Conservation (phyloP, 2,329 filamentous ascomycete species). For the Lithohypha guttulata region DNA sequence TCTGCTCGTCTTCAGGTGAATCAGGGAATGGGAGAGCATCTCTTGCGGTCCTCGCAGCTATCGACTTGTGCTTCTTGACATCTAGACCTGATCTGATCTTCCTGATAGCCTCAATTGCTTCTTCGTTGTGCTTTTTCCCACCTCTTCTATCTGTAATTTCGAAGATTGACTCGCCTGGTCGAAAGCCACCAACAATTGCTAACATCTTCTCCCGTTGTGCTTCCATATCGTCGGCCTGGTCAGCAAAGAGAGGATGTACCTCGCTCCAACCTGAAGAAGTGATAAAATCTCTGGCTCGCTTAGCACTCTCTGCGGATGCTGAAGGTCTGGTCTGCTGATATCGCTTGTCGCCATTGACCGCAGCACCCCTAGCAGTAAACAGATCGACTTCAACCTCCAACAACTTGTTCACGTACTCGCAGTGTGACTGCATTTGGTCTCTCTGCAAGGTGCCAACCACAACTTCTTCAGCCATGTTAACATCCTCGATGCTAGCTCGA, state of each 20-base stretch:
- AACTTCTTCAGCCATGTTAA: conserved; percentile 71
- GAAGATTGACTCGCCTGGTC: conserved; percentile 90
- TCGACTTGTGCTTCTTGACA: conserved; percentile 30
- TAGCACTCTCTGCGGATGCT: conserved; percentile 81
- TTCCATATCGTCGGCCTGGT: conserved; percentile 54
- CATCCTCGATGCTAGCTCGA: conserved; percentile 45
- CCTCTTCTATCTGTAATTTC: conserved; percentile 73
- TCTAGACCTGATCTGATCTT: conserved; percentile 34
- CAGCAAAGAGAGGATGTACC: conserved; percentile 70
- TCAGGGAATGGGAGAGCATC: conserved; percentile 19
- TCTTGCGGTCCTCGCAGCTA: conserved; percentile 26
- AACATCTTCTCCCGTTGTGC: conserved; percentile 75
- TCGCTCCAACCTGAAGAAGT: conserved; percentile 59
- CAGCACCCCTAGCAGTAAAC: conserved; percentile 57
- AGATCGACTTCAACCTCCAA: conserved; percentile 68
- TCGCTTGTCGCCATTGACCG: conserved; percentile 80
- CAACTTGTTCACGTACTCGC: conserved; percentile 75
- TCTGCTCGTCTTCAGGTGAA: conserved; percentile 27
- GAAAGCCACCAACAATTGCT: conserved; percentile 75
- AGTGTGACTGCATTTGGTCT: conserved; percentile 60
- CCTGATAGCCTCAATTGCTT: conserved; percentile 45
- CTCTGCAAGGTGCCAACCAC: conserved; percentile 67
- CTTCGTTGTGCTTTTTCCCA: conserved; percentile 59
- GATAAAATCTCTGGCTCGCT: conserved; percentile 69
- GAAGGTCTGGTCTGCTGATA: conserved; percentile 84